phyloP scores from a whole-genome alignment of 768 basidiomycete genomes.

The Antrodiella citrinella region DNA sequence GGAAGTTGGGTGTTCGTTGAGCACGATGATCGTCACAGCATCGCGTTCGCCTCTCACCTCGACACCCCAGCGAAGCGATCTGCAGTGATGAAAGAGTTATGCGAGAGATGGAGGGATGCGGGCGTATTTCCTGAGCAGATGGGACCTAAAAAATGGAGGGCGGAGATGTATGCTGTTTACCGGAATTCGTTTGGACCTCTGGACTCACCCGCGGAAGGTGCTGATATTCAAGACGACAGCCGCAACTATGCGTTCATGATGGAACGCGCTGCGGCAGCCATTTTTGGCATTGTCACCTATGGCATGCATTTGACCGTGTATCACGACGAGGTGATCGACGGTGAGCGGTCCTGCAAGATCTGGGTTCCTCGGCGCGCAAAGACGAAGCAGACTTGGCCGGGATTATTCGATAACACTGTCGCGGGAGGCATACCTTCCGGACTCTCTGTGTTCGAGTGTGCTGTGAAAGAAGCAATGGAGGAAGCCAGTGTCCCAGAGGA shows the following conservation, averaged over 20 bases:
- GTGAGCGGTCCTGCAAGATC: conserved; percentile 36
- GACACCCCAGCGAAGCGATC: conserved; percentile 55
- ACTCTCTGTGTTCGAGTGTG: conserved; percentile 56
- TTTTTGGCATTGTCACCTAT: conserved; percentile 88
- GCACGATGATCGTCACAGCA: conserved; percentile 8
- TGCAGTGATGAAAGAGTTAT: conserved; percentile 52
- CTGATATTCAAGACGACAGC: conserved; percentile 22
- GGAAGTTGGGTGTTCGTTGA: conserved; percentile 20
- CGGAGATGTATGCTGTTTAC: conserved; percentile 78
- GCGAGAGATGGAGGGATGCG: conserved; percentile 67
- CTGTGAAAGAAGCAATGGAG: conserved; percentile 90
- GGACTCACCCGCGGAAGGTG: conserved; percentile 26
- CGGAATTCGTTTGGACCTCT: conserved; percentile 56
- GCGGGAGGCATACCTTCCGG: conserved; percentile 90
- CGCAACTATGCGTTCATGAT: conserved; percentile 77
- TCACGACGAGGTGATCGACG: conserved; percentile 35
- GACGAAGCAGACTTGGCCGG: conserved; percentile 90
- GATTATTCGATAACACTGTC: conserved; percentile 82
- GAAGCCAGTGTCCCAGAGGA: conserved; percentile 76
- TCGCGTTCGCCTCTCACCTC: conserved; percentile 45
- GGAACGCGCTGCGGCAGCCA: conserved; percentile 81
- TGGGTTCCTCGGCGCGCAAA: conserved; percentile 85
- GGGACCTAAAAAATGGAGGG: conserved; percentile 75
- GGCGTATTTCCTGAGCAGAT: conserved; percentile 57
- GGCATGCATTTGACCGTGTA: conserved; percentile 88